Conservation (phyloP, 1,139 yeast species). For the Blastobotrys serpentis region DNA sequence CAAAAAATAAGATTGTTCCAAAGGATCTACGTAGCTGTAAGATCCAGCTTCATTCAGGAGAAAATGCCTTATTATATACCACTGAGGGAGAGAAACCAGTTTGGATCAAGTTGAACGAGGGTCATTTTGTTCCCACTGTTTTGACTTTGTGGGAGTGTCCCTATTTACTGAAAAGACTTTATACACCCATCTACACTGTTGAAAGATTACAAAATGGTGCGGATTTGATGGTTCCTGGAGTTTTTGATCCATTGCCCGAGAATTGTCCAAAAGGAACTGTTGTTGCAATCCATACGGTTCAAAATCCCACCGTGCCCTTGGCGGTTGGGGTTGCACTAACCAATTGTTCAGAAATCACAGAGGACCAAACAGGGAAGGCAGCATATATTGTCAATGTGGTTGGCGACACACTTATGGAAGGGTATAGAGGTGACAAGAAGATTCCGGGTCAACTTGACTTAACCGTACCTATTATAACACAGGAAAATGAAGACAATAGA, state of each 20-base stretch:
- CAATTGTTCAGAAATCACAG: conserved; percentile 44
- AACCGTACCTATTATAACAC: conserved; percentile 23
- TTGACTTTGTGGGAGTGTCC: conserved; percentile 73
- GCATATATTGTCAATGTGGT: conserved; percentile 39
- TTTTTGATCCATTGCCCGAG: conserved; percentile 64
- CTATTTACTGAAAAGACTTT: conserved; percentile 59
- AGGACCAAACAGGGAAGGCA: conserved; percentile 41
- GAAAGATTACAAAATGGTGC: conserved; percentile 71
- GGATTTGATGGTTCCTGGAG: conserved; percentile 88
- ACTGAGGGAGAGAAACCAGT: conserved; percentile 65
- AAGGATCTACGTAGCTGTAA: conserved; percentile 62
- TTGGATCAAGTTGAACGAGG: conserved; percentile 62
- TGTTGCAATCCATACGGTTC: conserved; percentile 69
- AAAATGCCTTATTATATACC: conserved; percentile 61
- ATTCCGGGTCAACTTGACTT: conserved; percentile 31
- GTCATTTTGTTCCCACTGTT: conserved; percentile 61
- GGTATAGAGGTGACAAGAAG: conserved; percentile 26
- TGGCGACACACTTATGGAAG: conserved; percentile 40
- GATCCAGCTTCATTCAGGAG: conserved; percentile 55
- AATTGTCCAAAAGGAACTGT: conserved; percentile 49
- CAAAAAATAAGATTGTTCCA: conserved; percentile 56
- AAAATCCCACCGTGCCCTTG: conserved; percentile 60
- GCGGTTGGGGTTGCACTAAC: conserved; percentile 72
- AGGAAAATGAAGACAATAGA: conserved; percentile 15
- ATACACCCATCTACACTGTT: conserved; percentile 74